Percentiles rank a stretch among this genome's conserved stretches.
Conservation (phyloP, 352 stramenopile genomes). For the Phytophthora syringae region DNA sequence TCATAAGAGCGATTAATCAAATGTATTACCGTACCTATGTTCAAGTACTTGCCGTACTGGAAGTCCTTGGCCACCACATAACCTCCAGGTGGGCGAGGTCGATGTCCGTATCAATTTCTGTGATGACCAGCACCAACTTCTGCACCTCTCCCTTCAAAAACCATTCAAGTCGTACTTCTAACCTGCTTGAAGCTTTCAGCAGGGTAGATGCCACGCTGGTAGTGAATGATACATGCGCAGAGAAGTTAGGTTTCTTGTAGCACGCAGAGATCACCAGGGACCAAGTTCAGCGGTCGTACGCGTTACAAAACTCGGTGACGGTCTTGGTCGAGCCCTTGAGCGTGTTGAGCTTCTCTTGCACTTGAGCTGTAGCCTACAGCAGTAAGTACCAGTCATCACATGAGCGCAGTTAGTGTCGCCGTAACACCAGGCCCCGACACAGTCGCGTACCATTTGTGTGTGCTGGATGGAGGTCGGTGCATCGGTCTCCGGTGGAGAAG, state of each 20-base stretch:
- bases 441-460: constrained; percentile 27
- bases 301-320: constrained; percentile 99
- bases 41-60: no score
- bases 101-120: constrained; percentile 97
- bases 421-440: neutral
- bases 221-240: constrained; percentile 83
- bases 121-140: constrained; percentile 98
- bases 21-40: no score
- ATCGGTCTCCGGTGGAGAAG: no score
- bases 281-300: constrained; percentile 49
- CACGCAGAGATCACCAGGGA: neutral
- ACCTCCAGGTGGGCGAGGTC: no score
- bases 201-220: constrained; percentile 98
- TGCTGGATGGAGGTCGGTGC: no score
- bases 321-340: constrained; percentile 98
- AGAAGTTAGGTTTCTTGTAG: constrained; percentile 10
- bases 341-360: constrained; percentile 96
- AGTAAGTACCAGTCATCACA: constrained; percentile 1
- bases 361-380: constrained; percentile 65
- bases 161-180: constrained; percentile 98
- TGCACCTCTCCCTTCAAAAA: constrained; percentile 95
- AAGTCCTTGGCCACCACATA: no score
- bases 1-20: no score
- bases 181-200: constrained; percentile 98
- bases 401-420: neutral